A percentile compares a stretch with the other conserved stretches of the same genome.
Evolutionary conservation across 2,329 filamentous ascomycete species (phyloP).

Genomic region (Aspergillus floridensis): DNA sequence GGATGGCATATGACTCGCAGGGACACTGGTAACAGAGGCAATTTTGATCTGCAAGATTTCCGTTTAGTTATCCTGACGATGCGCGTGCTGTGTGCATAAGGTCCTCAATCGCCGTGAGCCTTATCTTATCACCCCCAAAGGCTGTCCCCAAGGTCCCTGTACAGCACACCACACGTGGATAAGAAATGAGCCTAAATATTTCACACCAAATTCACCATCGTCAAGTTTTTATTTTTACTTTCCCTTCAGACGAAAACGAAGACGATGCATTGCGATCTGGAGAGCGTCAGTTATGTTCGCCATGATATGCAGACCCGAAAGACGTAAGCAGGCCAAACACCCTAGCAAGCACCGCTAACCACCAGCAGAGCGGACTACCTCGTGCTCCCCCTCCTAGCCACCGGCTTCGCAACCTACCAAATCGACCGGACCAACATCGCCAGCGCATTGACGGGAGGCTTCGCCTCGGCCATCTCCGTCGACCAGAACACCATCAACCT

Average conservation of each 20-base stretch:
- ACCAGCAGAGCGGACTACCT: conserved; percentile 44
- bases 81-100: too few species aligned
- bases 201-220: neutral
- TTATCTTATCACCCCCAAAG: conserved; percentile 8
- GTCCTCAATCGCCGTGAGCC: too few species aligned
- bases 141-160: conserved; percentile 2
- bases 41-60: too few species aligned
- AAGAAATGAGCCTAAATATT: neutral
- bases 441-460: conserved; percentile 51
- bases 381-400: conserved; percentile 50
- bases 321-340: neutral
- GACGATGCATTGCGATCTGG: neutral
- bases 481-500: conserved; percentile 51
- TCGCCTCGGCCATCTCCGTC: conserved; percentile 45
- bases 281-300: neutral
- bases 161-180: neutral
- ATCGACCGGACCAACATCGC: conserved; percentile 55
- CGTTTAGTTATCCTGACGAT: too few species aligned
- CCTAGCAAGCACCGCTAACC: neutral
- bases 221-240: too few species aligned
- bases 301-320: neutral
- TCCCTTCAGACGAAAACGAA: neutral
- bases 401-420: conserved; percentile 53
- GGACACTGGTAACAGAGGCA: too few species aligned
- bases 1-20: too few species aligned